Base-by-base conservation (phyloP, 129 eudicot genomes). In the Lactuca sativa region DNA sequence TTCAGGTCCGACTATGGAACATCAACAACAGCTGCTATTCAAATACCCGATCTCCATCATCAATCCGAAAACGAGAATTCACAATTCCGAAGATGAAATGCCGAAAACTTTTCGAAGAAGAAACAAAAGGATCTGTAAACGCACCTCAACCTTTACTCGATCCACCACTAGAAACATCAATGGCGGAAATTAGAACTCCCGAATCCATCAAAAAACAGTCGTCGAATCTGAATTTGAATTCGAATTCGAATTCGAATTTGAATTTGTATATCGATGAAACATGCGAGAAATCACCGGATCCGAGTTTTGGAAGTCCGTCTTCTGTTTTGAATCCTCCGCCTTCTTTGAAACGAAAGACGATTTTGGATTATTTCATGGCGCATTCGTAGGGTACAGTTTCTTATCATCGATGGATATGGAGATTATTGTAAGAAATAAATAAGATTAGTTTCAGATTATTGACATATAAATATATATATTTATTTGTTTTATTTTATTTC, bases 241-340 rank as follows among this genome's bases (percentile, higher is more conserved):
- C 98, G 0, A 95, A 86, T 72, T 72, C 82, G 32, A 75, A 9
- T 9, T 43, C 4, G 49, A 43, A 43, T 43, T 43, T 43, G 52
- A 47, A 62, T 60, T 53, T 76, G 13, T 75, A 75, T 34, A 51
- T 63, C 5, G 63, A 62, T 4, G 92, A 86, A 11, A 60, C 49
- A 34, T 66, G 79, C 37, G 83, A 83, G 34, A 66, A 56, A 79
- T 82, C 95, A 8, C 95, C 98, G 0, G 96, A 86, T 72, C 74
- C 82, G 25, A 75, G 76, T 47, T 54, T 56, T 4, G 78, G 58
- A 47, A 93, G 98, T 83, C 98, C 98, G 59, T 89, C 92, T 31
- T 93, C 98, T 16, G 98, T 93, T 48, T 79, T 89, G 56, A 82
- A 71, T 58, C 96, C 96, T 63, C 98, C 98, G 63, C 91, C 96